Percentiles rank a stretch among this genome's conserved stretches.
Conservation (phyloP, 257 asterid genomes). For the Solanum lignicaule region DNA sequence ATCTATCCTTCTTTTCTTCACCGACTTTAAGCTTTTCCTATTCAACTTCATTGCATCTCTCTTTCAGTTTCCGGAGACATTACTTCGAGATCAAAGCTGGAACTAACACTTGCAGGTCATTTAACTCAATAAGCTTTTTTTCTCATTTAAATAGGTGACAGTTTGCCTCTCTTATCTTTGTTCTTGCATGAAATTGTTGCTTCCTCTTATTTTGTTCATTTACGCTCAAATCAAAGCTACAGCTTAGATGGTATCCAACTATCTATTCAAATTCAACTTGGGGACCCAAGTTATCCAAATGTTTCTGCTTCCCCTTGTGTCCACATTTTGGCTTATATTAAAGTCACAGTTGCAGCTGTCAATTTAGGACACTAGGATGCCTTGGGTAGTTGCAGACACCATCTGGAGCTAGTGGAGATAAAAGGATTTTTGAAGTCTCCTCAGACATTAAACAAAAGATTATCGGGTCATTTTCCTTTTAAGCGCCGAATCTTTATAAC, state of each 20-base stretch:
- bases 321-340: not conserved
- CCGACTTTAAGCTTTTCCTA: not conserved
- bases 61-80: not conserved
- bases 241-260: not conserved
- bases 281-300: not conserved
- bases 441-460: not conserved
- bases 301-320: not conserved
- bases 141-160: not conserved
- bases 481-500: not conserved
- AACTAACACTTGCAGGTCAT: not conserved
- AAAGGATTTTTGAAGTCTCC: not conserved
- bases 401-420: not conserved
- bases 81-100: not conserved
- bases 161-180: not conserved
- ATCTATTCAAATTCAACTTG: not conserved
- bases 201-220: not conserved
- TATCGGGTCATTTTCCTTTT: not conserved
- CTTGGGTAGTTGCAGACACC: not conserved
- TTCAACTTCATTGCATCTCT: not conserved
- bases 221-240: not conserved
- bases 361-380: not conserved
- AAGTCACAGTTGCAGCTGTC: not conserved
- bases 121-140: not conserved
- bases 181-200: not conserved
- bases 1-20: not conserved